Base-by-base conservation (phyloP, 2,329 filamentous ascomycete genomes). In the Pseudogymnoascus sp. region DNA sequence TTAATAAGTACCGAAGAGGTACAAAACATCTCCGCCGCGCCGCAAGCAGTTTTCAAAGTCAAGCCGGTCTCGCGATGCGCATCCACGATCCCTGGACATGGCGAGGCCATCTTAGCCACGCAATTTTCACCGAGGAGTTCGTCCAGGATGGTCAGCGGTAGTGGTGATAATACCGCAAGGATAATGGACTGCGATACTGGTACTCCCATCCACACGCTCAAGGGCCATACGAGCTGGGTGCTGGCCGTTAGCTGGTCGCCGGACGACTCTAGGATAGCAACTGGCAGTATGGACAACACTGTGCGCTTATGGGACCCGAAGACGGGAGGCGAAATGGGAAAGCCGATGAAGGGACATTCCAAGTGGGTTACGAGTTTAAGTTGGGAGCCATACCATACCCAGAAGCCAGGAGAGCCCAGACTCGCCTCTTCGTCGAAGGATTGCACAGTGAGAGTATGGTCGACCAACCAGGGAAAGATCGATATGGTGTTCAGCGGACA, bases 111-210 rank as follows among this genome's bases (percentile, higher is more conserved):
- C 69, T 80, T 97, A 21, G 85, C 90, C 31, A 88, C 90, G 2
- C 87, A 93, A 40, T 97, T 97, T 75, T 95, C 90, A 0, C 93
- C 93, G 0, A 83, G 84, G 38, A 86, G 84, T 6, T 93, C 90
- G 26, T 86, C 86, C 10, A 83, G 88, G 64, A 83, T 97, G 75
- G 93, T 92, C 0, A 96, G 91, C 1, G 95, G 93, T 0, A 91
- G 89, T 65, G 95, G 95, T 56, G 95, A 99, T 72, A 89, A 89
- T 69, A 97, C 93, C 1, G 93, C 93, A 0, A 81, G 93, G 63
- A 88, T 97, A 77, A 97, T 91, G 91, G 93, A 99, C 71, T 93
- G 91, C 59, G 91, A 97, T 71, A 97, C 92, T 0, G 93, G 93
- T 59, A 97, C 92, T 10, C 92, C 93, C 0, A 84, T 91, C 65